A percentile compares a stretch with the other conserved stretches of the same genome.
Conservation (phyloP, 768 basidiomycete species). For the Phaeolepiota aurea region DNA sequence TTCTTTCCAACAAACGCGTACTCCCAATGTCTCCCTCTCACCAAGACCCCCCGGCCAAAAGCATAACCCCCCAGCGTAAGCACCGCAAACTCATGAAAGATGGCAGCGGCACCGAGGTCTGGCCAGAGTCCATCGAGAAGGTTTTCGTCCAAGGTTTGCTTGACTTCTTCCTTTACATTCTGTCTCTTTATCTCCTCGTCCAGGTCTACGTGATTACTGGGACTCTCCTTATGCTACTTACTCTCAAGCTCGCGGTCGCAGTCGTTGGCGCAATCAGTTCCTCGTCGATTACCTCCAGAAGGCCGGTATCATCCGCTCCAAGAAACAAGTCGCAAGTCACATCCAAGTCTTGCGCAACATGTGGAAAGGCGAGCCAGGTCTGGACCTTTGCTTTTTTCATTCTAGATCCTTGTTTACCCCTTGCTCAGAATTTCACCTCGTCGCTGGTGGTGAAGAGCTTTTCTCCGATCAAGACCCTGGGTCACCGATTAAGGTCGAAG, state of each 20-base stretch:
- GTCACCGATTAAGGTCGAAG: conserved; percentile 49
- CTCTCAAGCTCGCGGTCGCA: conserved; percentile 62
- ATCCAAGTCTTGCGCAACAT: conserved; percentile 81
- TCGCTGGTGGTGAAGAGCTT: conserved; percentile 74
- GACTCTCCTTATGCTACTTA: conserved; percentile 75
- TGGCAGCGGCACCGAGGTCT: conserved; percentile 67
- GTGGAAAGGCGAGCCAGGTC: conserved; percentile 81
- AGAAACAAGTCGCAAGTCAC: conserved; percentile 88
- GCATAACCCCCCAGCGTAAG: conserved; percentile 70
- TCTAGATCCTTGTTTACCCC: too few relatives aligned
- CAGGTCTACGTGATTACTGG: conserved; percentile 74
- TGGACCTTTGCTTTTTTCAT: conserved; percentile 10
- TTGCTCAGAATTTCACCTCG: conserved; percentile 59
- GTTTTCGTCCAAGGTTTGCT: conserved; percentile 64
- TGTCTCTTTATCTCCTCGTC: conserved; percentile 5
- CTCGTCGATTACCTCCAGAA: conserved; percentile 74
- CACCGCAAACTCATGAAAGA: conserved; percentile 83
- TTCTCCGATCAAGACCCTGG: conserved; percentile 40
- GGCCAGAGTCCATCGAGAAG: conserved; percentile 73
- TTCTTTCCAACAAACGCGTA: conserved; percentile 13
- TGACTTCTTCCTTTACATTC: conserved; percentile 4
- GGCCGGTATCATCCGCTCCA: conserved; percentile 61
- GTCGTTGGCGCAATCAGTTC: conserved; percentile 79
- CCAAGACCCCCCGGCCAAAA: conserved; percentile 18
- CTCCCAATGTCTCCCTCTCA: conserved; percentile 3